phyloP scores from a whole-genome alignment of 2,329 filamentous ascomycete species.

The Colletotrichum sp. region DNA sequence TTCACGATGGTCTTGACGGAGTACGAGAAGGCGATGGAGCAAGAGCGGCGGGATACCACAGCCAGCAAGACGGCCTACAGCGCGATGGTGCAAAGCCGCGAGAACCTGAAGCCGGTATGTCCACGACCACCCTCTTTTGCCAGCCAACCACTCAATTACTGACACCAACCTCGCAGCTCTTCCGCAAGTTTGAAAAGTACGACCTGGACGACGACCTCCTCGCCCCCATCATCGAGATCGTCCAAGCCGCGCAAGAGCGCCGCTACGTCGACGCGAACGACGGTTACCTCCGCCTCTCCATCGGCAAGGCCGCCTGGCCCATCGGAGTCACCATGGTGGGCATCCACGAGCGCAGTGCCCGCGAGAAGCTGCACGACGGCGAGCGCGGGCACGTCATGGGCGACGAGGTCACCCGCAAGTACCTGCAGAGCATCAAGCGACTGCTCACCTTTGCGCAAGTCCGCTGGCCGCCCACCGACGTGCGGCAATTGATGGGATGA shows the following conservation, averaged over 20 bases:
- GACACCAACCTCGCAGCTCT: constrained; percentile 57
- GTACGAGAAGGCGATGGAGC: constrained; percentile 82
- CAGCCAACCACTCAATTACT: neutral
- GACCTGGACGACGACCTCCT: constrained; percentile 82
- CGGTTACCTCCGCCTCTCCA: constrained; percentile 89
- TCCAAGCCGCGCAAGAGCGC: constrained; percentile 85
- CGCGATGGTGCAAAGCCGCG: constrained; percentile 85
- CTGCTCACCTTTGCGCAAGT: constrained; percentile 97
- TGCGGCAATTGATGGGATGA: constrained; percentile 92
- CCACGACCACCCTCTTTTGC: neutral
- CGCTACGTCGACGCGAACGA: constrained; percentile 97
- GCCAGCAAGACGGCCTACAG: constrained; percentile 82
- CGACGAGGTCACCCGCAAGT: constrained; percentile 94
- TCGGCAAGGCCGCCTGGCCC: constrained; percentile 97
- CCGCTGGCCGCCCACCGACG: constrained; percentile 91
- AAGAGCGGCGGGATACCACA: constrained; percentile 67
- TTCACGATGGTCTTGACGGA: constrained; percentile 95
- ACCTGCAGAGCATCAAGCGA: constrained; percentile 95
- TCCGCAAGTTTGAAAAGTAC: constrained; percentile 84
- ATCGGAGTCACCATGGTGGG: constrained; percentile 99
- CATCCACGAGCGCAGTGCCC: constrained; percentile 95
- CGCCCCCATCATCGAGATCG: constrained; percentile 87
- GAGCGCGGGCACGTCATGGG: constrained; percentile 95
- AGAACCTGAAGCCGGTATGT: constrained; percentile 80
- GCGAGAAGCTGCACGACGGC: constrained; percentile 92